phyloP scores from a whole-genome alignment of 164 flowering plant genomes.

The Berberis vulgaris region DNA sequence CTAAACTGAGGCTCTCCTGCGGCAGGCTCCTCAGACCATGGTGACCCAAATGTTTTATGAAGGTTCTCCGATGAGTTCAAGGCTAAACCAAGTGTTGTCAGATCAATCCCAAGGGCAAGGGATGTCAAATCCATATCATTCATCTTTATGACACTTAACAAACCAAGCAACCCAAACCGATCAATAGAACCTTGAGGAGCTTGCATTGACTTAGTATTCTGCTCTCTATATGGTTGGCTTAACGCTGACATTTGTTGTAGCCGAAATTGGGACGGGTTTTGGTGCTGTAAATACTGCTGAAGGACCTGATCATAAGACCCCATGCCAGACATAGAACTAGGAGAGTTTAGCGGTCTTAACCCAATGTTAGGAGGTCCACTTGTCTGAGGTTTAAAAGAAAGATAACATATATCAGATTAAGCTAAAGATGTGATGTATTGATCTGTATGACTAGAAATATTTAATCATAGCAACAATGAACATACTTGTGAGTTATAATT shows the following conservation, averaged over 20 bases:
- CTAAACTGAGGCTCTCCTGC: constrained; percentile 84
- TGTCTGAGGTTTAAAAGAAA: constrained; percentile 28
- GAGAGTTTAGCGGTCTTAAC: constrained; percentile 62
- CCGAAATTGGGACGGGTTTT: constrained; percentile 70
- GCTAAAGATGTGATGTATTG: background rate
- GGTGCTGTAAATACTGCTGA: constrained; percentile 84
- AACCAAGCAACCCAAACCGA: constrained; percentile 80
- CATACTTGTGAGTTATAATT: constrained; percentile 65
- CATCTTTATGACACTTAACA: constrained; percentile 75
- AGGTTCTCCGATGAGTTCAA: constrained; percentile 83
- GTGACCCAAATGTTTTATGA: constrained; percentile 85
- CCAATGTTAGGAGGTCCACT: constrained; percentile 79
- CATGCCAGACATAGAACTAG: constrained; percentile 49
- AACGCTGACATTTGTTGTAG: constrained; percentile 72
- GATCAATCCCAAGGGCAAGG: constrained; percentile 90
- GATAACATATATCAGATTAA: background rate
- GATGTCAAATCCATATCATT: constrained; percentile 82
- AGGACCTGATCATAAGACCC: constrained; percentile 84
- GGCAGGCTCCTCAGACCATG: constrained; percentile 94
- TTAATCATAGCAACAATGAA: background rate
- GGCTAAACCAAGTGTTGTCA: constrained; percentile 85
- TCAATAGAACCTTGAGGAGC: constrained; percentile 61
- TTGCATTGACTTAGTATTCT: constrained; percentile 59
- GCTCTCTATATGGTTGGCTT: constrained; percentile 71
- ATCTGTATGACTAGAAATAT: background rate